Evolutionary conservation across 257 asterid species (phyloP).

Genomic region (Gentiana macrophylla): DNA sequence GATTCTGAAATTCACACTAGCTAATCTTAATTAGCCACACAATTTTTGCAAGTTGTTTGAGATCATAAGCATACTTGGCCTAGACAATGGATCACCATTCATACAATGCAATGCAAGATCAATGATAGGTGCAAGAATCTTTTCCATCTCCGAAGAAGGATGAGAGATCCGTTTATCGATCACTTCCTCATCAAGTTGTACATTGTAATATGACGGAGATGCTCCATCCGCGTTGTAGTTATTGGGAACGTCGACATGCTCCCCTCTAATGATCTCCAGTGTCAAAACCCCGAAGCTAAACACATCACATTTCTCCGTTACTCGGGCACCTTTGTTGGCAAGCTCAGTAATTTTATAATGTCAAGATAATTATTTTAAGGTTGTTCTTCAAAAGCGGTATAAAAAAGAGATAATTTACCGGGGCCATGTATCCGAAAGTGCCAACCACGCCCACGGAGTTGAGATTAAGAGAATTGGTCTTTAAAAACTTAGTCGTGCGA

Average conservation of each 20-base stretch:
- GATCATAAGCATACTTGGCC: no score
- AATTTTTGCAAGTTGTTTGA: no score
- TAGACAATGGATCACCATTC: no score
- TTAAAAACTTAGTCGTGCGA: constrained; percentile 20
- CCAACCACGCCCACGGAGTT: constrained; percentile 18
- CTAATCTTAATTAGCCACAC: no score
- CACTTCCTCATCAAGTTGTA: constrained; percentile 2
- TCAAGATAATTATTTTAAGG: neutral
- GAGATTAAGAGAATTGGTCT: constrained; percentile 20
- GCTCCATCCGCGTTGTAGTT: constrained; percentile 9
- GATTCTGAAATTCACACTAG: no score
- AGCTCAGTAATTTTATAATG: constrained; percentile 4
- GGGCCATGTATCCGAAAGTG: no score
- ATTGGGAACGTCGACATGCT: constrained; percentile 7
- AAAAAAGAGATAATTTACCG: neutral
- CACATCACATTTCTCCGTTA: no score
- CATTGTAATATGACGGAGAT: neutral
- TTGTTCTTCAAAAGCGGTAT: neutral
- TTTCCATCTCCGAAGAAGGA: constrained; percentile 1
- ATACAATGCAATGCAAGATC: constrained; percentile 13
- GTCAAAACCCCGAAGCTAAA: constrained; percentile 19
- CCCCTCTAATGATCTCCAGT: constrained; percentile 24
- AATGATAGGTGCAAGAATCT: constrained; percentile 8
- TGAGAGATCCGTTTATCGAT: constrained; percentile 8
- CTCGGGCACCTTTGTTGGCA: constrained; percentile 15